Evolutionary conservation across 345 rosid species (phyloP).

Genomic region (Populus pruinosa): DNA sequence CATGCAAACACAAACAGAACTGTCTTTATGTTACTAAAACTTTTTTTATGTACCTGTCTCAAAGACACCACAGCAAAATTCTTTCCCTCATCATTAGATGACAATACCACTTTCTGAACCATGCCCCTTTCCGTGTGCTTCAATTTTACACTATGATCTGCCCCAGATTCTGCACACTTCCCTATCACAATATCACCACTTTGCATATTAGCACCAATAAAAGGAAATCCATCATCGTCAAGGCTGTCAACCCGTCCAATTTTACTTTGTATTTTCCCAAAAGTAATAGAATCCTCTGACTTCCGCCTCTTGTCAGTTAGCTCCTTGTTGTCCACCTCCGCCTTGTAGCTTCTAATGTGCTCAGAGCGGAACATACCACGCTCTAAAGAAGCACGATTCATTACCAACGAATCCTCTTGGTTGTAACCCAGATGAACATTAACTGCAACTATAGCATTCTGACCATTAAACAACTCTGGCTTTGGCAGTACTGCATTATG

Average conservation of each 20-base stretch:
- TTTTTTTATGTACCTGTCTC: constrained; percentile 55
- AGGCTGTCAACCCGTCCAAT: constrained; percentile 79
- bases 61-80: constrained; percentile 81
- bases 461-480: constrained; percentile 75
- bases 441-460: constrained; percentile 91
- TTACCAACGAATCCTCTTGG: constrained; percentile 89
- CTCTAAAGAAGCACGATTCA: constrained; percentile 86
- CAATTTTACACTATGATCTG: constrained; percentile 74
- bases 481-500: constrained; percentile 37
- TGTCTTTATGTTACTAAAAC: too few species aligned
- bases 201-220: constrained; percentile 70
- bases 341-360: constrained; percentile 83
- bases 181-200: constrained; percentile 89
- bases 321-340: constrained; percentile 81
- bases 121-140: constrained; percentile 90
- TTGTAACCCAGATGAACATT: constrained; percentile 91
- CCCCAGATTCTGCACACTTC: constrained; percentile 72
- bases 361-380: constrained; percentile 91
- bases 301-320: constrained; percentile 51
- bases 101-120: constrained; percentile 83
- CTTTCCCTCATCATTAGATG: constrained; percentile 94
- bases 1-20: not conserved
- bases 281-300: constrained; percentile 53
- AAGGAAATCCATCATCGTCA: constrained; percentile 91
- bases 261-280: constrained; percentile 68